A percentile compares a stretch with the other conserved stretches of the same genome.
These are phyloP conservation scores for Cardamine resedifolia DNA, from an alignment of 345 rosid genomes.

Conservation along the genomic window DNA sequence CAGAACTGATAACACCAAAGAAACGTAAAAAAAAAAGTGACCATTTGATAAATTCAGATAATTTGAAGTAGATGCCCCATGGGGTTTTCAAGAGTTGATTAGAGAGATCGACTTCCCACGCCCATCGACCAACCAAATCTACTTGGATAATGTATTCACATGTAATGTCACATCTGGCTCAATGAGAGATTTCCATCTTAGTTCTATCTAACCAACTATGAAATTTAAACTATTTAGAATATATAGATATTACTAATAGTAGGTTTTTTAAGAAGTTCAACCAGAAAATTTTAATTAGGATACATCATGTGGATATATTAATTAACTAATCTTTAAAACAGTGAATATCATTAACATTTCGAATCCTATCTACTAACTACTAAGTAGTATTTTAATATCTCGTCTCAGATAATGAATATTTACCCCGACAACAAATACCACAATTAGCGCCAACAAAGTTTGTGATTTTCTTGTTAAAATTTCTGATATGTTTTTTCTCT, in stretches of 20 bases:
- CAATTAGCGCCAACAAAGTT: neutral
- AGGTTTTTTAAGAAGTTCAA: no score
- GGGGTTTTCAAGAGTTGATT: constrained; percentile 10
- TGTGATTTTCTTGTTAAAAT: neutral
- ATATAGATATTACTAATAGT: no score
- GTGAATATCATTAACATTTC: neutral
- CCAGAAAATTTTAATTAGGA: no score
- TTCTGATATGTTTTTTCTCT: neutral
- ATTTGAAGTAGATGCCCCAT: neutral
- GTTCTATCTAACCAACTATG: neutral
- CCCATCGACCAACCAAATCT: constrained; percentile 18
- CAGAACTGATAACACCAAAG: neutral
- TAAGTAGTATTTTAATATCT: neutral
- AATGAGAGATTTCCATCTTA: no score
- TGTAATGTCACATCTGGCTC: constrained; percentile 7
- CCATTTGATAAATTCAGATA: neutral
- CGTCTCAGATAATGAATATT: neutral
- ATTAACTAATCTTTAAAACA: neutral
- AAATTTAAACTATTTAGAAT: no score
- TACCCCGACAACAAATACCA: neutral
- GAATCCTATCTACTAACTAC: neutral
- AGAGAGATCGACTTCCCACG: neutral
- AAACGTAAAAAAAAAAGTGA: neutral
- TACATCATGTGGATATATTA: no score
- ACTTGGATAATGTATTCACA: constrained; percentile 8